A percentile compares a stretch with the other conserved stretches of the same genome.
Conservation (phyloP, 495 filamentous ascomycete species). For the Articulospora tetracladia region DNA sequence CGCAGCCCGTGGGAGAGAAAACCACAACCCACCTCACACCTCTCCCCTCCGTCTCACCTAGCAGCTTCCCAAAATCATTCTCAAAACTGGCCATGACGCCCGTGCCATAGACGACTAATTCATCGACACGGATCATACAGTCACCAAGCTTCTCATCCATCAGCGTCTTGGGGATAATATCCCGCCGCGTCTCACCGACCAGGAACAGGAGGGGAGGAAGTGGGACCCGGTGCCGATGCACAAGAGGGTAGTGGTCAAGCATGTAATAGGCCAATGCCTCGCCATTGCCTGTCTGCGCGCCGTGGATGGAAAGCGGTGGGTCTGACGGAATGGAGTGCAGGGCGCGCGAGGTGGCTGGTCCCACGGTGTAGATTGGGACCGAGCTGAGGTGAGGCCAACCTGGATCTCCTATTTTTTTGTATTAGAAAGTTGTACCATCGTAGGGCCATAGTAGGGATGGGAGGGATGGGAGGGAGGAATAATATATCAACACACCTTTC, state of each 20-base stretch:
- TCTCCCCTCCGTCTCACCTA: slow-evolving; percentile 35
- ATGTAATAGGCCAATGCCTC: slow-evolving; percentile 75
- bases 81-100: slow-evolving; percentile 72
- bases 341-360: slow-evolving; percentile 80
- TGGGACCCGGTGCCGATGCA: slow-evolving; percentile 29
- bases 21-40: slow-evolving; percentile 76
- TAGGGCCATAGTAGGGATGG: too few relatives aligned
- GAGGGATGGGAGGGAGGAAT: too few relatives aligned
- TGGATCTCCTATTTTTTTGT: slow-evolving; percentile 17
- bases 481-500: slow-evolving; percentile 36
- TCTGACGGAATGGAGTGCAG: slow-evolving; percentile 53
- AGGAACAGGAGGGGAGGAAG: slow-evolving; percentile 76
- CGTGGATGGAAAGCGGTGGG: slow-evolving; percentile 54
- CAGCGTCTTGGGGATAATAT: slow-evolving; percentile 81
- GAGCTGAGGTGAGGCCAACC: slow-evolving; percentile 44
- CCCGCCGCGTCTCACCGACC: slow-evolving; percentile 79
- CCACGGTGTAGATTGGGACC: slow-evolving; percentile 80
- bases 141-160: slow-evolving; percentile 42
- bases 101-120: slow-evolving; percentile 83
- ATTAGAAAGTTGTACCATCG: slow-evolving; percentile 8
- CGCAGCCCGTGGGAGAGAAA: slow-evolving; percentile 88
- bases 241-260: slow-evolving; percentile 59
- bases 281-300: slow-evolving; percentile 77
- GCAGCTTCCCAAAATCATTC: slow-evolving; percentile 50
- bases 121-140: slow-evolving; percentile 59